These are phyloP conservation scores for Ceraceosorus guamensis DNA, from an alignment of 1,284 basidiomycete genomes.

Conservation along the genomic window DNA sequence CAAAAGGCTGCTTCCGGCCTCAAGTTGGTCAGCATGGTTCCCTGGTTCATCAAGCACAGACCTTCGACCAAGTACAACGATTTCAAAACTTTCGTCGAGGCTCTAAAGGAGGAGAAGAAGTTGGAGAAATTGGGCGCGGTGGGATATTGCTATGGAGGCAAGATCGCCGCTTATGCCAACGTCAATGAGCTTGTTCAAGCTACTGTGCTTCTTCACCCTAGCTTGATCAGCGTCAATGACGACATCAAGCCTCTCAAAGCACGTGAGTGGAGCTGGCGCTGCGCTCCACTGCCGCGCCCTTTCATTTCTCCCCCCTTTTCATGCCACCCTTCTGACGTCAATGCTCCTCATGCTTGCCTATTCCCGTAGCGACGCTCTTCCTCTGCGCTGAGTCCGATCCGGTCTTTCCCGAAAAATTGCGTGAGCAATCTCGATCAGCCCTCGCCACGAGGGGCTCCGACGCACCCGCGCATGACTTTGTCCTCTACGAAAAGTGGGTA, in stretches of 20 bases:
- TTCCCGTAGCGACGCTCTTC: conserved; percentile 57
- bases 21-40: conserved; percentile 11
- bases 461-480: conserved; percentile 56
- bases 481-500: conserved; percentile 55
- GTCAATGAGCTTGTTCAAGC: conserved; percentile 50
- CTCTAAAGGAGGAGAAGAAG: conserved; percentile 52
- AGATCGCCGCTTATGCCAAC: conserved; percentile 35
- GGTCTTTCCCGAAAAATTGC: conserved; percentile 51
- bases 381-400: conserved; percentile 59
- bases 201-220: conserved; percentile 59
- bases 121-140: conserved; percentile 60
- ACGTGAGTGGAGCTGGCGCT: neutral
- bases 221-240: conserved; percentile 42
- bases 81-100: conserved; percentile 16
- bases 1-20: conserved; percentile 13
- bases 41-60: conserved; percentile 17
- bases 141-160: conserved; percentile 63
- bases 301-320: no score
- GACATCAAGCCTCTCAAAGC: no score
- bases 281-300: conserved; percentile 3
- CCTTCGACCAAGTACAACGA: conserved; percentile 11
- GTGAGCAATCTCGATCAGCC: conserved; percentile 52
- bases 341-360: conserved; percentile 54
- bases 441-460: conserved; percentile 51
- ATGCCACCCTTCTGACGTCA: no score